Evolutionary conservation across 2,329 filamentous ascomycete species (phyloP).

Genomic region (Fusarium goolgardi): DNA sequence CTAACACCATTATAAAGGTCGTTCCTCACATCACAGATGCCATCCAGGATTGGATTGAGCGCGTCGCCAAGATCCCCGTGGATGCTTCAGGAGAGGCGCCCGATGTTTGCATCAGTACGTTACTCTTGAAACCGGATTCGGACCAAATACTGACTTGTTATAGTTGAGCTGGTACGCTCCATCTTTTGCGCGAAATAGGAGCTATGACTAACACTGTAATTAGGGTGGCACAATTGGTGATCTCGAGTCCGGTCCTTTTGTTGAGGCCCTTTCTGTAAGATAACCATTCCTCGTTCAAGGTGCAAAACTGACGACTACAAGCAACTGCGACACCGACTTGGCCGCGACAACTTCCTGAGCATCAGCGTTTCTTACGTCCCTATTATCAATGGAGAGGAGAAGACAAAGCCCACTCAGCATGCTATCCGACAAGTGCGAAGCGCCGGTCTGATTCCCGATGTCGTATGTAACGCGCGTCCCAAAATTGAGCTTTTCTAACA

Average conservation of each 20-base stretch:
- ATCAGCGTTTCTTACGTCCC: constrained; percentile 93
- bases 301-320: neutral
- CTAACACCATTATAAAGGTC: constrained; percentile 27
- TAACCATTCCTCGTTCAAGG: neutral
- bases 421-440: constrained; percentile 87
- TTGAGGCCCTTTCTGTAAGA: constrained; percentile 76
- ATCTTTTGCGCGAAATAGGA: neutral
- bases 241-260: constrained; percentile 88
- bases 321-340: constrained; percentile 78
- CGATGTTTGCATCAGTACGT: constrained; percentile 89
- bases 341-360: constrained; percentile 84
- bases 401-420: constrained; percentile 97
- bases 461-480: constrained; percentile 60
- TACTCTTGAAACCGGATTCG: neutral
- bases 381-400: constrained; percentile 76
- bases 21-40: constrained; percentile 93
- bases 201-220: neutral
- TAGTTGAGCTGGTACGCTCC: constrained; percentile 30
- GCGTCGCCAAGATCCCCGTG: constrained; percentile 85
- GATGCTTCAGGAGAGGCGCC: constrained; percentile 85
- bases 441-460: constrained; percentile 77
- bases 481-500: constrained; percentile 7
- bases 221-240: constrained; percentile 76
- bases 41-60: constrained; percentile 86
- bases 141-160: constrained; percentile 4